Percentiles rank a stretch among this genome's conserved stretches.
These are phyloP conservation scores for Globisporangium iwayamae DNA, from an alignment of 352 stramenopile genomes.

Conservation along the genomic window DNA sequence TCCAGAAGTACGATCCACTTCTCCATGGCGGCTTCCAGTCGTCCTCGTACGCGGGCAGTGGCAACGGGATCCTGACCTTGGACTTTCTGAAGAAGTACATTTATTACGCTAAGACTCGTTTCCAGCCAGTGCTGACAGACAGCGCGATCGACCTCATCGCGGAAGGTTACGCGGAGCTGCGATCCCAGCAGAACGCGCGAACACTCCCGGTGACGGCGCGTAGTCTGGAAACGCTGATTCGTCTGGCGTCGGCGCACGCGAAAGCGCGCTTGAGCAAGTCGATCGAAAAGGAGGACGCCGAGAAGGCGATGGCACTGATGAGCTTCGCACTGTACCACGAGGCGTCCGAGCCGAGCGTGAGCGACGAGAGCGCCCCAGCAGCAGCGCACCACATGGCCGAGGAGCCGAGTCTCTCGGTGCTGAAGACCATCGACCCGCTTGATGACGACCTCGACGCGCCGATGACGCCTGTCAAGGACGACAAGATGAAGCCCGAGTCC, in stretches of 20 bases:
- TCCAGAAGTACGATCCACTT: conserved; percentile 89
- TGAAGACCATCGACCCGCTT: conserved; percentile 6
- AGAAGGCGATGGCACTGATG: conserved; percentile 94
- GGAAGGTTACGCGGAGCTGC: conserved; percentile 96
- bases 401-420: not conserved
- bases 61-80: conserved; percentile 87
- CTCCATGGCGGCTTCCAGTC: conserved; percentile 76
- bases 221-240: conserved; percentile 99
- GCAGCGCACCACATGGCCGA: conserved; percentile 3
- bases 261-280: conserved; percentile 93
- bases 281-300: conserved; percentile 80
- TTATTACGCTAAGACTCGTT: conserved; percentile 97
- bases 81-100: conserved; percentile 99
- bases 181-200: conserved; percentile 91
- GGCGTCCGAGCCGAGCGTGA: conserved; percentile 37
- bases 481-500: conserved; percentile 25
- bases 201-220: conserved; percentile 96
- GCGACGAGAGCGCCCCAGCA: conserved; percentile 13
- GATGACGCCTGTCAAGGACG: conserved; percentile 16
- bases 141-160: conserved; percentile 93
- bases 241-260: conserved; percentile 96
- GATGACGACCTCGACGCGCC: conserved; percentile 24
- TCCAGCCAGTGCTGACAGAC: conserved; percentile 84
- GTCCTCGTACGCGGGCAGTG: conserved; percentile 40
- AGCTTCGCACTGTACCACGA: conserved; percentile 99